These are phyloP conservation scores for Hypoxylon rickii DNA, from an alignment of 495 filamentous ascomycete species.

Conservation along the genomic window DNA sequence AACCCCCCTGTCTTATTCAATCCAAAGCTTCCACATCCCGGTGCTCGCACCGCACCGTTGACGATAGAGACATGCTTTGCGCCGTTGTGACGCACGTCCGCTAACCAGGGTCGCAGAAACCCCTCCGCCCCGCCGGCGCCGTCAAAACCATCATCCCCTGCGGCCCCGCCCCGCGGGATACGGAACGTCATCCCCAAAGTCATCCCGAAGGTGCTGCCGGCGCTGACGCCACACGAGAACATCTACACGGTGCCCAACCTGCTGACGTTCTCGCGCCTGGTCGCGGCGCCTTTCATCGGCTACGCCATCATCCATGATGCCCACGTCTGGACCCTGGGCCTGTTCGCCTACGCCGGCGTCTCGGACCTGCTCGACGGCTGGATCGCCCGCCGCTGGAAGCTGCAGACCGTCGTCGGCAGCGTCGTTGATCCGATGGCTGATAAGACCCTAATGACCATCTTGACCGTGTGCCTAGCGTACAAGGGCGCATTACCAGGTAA, in stretches of 20 bases:
- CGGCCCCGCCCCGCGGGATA: conserved; percentile 25
- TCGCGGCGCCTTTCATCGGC: conserved; percentile 83
- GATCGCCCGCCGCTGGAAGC: conserved; percentile 83
- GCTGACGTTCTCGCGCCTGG: conserved; percentile 83
- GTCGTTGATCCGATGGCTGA: conserved; percentile 97
- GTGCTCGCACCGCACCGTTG: too few relatives aligned
- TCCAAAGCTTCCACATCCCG: too few relatives aligned
- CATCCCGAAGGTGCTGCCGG: conserved; percentile 51
- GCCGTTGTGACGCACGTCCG: background rate
- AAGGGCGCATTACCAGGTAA: conserved; percentile 80
- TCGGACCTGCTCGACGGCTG: conserved; percentile 92
- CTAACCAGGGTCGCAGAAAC: conserved; percentile 14
- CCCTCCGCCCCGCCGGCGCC: background rate
- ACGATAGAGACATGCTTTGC: too few relatives aligned
- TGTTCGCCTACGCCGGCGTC: conserved; percentile 90
- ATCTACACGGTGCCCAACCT: conserved; percentile 95
- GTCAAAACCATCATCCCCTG: background rate
- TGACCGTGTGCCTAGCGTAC: conserved; percentile 79
- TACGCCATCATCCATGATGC: conserved; percentile 87
- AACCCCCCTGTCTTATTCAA: too few relatives aligned
- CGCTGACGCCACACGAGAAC: conserved; percentile 74
- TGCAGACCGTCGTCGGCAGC: conserved; percentile 93
- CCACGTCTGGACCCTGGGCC: conserved; percentile 72
- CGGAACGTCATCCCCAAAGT: conserved; percentile 37
- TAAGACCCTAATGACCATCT: conserved; percentile 90